Evolutionary conservation across 345 rosid genomes (phyloP), one percentile per base, ranked within the genome.

Genomic region (Murraya paniculata): DNA sequence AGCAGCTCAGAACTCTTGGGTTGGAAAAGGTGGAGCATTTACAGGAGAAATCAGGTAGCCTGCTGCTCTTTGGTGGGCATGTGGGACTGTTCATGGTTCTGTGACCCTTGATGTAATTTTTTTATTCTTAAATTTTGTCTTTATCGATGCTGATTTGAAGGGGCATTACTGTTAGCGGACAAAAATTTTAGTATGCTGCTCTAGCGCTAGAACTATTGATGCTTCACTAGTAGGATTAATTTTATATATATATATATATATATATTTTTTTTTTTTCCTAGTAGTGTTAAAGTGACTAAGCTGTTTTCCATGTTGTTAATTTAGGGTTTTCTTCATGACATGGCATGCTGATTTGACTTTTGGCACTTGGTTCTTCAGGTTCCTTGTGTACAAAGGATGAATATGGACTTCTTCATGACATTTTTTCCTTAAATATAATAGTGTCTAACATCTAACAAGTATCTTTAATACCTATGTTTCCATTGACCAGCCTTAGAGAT

Each of bases 1-100:
- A 88, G 86, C 99, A 68, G 92, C 91, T 82, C 99, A 96, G 78
- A 96, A 96, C 89, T 92, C 97, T 78, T 96, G 99, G 99, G 85
- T 94, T 33, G 84, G 95, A 5, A 96, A 96, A 86, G 99, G 99
- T 56, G 99, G 99, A 61, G 99, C 99, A 74, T 96, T 96, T 85
- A 96, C 99, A 0, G 99, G 99, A 80, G 99, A 96, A 90, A 96
- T 96, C 89, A 96, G 99, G 98, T 96, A 62, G 68, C 27, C 27
- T 75, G 14, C 80, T 9, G 21, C 59, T 25, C 65, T 53, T 56
- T 55, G 39, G 36, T 36, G 24, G 18, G 28, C 35, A 25, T 56
- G 61, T 28, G 39, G 5, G 13, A 14, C 10, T 55, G 28, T 75
- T 31, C n/a, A 13, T 75, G 25, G 62, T 14, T 72, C 31, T 56